Percentiles rank a stretch among this genome's conserved stretches.
Evolutionary conservation across 805 yeast species (phyloP).

Genomic region (Wickerhamomyces xylosicus): DNA sequence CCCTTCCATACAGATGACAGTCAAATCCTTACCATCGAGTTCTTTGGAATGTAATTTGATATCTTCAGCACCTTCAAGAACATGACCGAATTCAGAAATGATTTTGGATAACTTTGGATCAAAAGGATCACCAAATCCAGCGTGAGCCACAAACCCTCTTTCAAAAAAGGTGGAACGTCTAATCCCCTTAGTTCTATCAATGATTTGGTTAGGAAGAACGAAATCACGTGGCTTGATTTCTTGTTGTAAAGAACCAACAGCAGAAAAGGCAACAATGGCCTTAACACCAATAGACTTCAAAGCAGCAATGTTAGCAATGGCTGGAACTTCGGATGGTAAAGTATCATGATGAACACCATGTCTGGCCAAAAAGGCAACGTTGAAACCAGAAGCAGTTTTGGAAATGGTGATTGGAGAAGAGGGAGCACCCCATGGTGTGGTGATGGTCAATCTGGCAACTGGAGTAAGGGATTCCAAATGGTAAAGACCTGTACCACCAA

Average conservation of each 20-base stretch:
- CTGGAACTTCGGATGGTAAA: constrained; percentile 88
- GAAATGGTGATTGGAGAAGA: constrained; percentile 90
- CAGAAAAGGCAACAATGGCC: constrained; percentile 85
- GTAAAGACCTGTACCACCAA: constrained; percentile 98
- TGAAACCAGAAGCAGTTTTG: constrained; percentile 64
- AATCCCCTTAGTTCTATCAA: constrained; percentile 94
- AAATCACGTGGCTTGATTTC: constrained; percentile 92
- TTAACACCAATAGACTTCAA: constrained; percentile 79
- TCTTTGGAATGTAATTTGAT: constrained; percentile 56
- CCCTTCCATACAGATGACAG: constrained; percentile 96
- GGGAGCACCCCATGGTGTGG: constrained; percentile 97
- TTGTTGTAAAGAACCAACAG: constrained; percentile 89
- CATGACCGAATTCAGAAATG: constrained; percentile 48
- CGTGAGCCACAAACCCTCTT: constrained; percentile 92
- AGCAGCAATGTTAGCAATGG: constrained; percentile 92
- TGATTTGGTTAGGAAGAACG: constrained; percentile 92
- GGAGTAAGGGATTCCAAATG: constrained; percentile 73
- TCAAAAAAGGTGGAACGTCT: constrained; percentile 80
- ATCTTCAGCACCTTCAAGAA: constrained; percentile 32
- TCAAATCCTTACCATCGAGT: constrained; percentile 62
- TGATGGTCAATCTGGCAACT: constrained; percentile 70
- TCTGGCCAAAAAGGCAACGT: constrained; percentile 89
- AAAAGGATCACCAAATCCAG: constrained; percentile 95
- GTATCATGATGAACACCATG: constrained; percentile 88
- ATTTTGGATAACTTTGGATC: constrained; percentile 62